Base-by-base conservation (phyloP, 2,329 filamentous ascomycete genomes). In the Lasiodiplodia sp. region DNA sequence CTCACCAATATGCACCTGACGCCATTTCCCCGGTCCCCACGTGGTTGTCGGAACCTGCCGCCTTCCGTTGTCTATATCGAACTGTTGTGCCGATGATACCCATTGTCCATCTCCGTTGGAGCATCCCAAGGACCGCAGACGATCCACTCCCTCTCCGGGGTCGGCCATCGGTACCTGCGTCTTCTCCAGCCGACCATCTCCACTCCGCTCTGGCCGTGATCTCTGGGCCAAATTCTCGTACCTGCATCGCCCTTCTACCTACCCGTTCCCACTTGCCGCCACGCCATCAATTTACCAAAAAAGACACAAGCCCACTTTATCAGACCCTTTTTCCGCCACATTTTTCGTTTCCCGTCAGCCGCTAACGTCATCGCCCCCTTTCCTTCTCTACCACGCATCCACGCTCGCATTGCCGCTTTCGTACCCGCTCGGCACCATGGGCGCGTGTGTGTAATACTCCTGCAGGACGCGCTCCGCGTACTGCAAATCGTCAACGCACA, bases 401-500 rank as follows among this genome's bases (percentile, higher is more conserved):
- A 69, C 56, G 21, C 51, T 68, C 64, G 16, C 56, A 40, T 69
- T 68, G 3, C n/a, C 38, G 47, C 57, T 67, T 65, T 68, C 40
- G 38, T 62, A 62, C 7, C 64, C 68, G 2, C 44, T 16, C 7
- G 68, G 64, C 28, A 69, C 64, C 28, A 69, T 62, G 12, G 68
- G 68, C 34, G 60, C 55, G 28, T 56, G 63, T 38, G 53, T 51
- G 31, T 51, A 69, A 56, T 67, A 69, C 34, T 55, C 40, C 64
- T 69, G 67, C 38, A 58, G n/a, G 14, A 67, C 65, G 31, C 63
- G 31, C 8, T 66, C 52, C 10, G 49, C 52, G 67, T 80, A 80
- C 4, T 60, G 69, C 66, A 67, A 71, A 25, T 74, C 71, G 70
- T 80, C 76, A 25, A 71, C 70, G 57, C 78, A 80, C 69, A 77